Conservation (phyloP, 306 rosid genomes). For the Fagus crenata region DNA sequence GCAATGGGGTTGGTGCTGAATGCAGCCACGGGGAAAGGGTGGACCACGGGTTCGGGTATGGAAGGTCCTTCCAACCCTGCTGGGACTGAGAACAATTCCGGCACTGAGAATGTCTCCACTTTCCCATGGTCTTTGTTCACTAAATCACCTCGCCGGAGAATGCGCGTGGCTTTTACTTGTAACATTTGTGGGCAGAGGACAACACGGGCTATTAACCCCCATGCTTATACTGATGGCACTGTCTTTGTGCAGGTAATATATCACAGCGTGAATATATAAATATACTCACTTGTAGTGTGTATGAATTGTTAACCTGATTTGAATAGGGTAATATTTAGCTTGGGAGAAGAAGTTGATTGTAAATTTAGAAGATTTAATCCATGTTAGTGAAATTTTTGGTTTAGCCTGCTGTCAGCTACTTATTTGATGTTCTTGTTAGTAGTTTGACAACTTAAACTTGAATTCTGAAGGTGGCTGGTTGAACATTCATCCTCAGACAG, state of each 20-base stretch:
- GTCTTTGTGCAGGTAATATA: constrained; percentile 87
- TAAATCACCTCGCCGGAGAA: constrained; percentile 90
- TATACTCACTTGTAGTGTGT: not conserved
- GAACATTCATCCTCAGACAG: not conserved
- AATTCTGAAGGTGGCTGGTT: not conserved
- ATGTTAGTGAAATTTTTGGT: not conserved
- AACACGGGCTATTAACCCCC: constrained; percentile 90
- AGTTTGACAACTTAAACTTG: not conserved
- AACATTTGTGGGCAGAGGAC: constrained; percentile 95
- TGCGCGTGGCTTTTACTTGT: constrained; percentile 92
- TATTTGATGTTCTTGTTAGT: not conserved
- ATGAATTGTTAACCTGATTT: not conserved
- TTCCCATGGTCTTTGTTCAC: constrained; percentile 99
- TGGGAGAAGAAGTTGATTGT: not conserved
- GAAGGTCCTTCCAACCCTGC: constrained; percentile 92
- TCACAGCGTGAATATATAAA: not conserved
- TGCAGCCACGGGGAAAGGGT: constrained; percentile 89
- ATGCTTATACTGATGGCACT: constrained; percentile 97
- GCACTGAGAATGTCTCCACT: constrained; percentile 72
- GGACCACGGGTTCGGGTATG: constrained; percentile 99
- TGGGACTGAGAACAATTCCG: constrained; percentile 42
- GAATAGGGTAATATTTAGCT: not conserved
- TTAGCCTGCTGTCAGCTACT: not conserved
- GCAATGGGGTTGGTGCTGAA: constrained; percentile 96
- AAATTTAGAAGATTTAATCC: not conserved